Evolutionary conservation across 495 filamentous ascomycete genomes (phyloP).

Genomic region (Hyaloscypha finlandica): DNA sequence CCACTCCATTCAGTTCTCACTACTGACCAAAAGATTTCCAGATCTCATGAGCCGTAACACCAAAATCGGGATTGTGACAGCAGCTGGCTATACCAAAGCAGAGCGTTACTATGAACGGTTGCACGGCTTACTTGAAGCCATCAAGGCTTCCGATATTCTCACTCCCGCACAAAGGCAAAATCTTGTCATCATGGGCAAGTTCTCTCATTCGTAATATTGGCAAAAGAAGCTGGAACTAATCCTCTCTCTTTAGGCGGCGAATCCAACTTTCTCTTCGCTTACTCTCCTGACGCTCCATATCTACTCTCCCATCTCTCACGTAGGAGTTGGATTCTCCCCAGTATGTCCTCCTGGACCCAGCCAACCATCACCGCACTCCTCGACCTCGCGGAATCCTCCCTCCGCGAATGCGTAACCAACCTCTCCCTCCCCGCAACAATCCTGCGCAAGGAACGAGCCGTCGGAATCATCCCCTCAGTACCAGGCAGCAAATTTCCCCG

Average conservation of each 20-base stretch:
- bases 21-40: constrained; percentile 10
- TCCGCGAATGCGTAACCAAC: constrained; percentile 74
- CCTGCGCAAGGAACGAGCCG: constrained; percentile 88
- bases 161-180: constrained; percentile 66
- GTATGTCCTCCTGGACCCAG: constrained; percentile 86
- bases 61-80: constrained; percentile 92
- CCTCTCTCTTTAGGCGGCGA: constrained; percentile 46
- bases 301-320: constrained; percentile 65
- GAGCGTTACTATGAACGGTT: constrained; percentile 81
- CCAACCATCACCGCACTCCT: constrained; percentile 75
- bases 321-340: constrained; percentile 76
- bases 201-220: background rate
- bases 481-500: constrained; percentile 68
- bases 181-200: constrained; percentile 78
- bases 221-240: background rate
- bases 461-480: constrained; percentile 76
- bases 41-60: constrained; percentile 59
- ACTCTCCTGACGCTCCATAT: constrained; percentile 53
- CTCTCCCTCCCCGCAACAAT: constrained; percentile 76
- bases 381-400: constrained; percentile 80
- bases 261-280: constrained; percentile 86
- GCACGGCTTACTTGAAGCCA: constrained; percentile 78
- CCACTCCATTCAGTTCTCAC: background rate
- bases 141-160: constrained; percentile 63
- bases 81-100: constrained; percentile 91